These are phyloP conservation scores for Orbilia javanica DNA, from an alignment of 2,329 filamentous ascomycete species.

Conservation along the genomic window DNA sequence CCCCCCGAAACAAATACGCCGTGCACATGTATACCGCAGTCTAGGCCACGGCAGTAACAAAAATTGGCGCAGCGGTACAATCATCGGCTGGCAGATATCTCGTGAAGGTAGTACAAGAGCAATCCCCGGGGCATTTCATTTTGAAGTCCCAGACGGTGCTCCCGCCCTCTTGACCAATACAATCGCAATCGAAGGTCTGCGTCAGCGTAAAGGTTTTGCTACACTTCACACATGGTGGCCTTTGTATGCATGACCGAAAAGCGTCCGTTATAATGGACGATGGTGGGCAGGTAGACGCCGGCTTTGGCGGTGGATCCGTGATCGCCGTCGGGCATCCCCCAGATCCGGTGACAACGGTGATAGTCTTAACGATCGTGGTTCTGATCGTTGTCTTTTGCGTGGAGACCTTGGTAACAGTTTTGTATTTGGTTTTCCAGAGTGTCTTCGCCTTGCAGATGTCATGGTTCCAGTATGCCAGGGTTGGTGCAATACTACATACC, in stretches of 20 bases:
- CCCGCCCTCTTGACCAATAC: background rate
- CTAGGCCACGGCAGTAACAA: slow-evolving; percentile 16
- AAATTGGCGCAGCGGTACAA: slow-evolving; percentile 2
- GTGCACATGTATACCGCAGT: background rate
- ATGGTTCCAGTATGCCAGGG: background rate
- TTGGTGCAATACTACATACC: background rate
- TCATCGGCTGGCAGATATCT: slow-evolving; percentile 3
- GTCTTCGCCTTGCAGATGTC: background rate
- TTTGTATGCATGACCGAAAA: background rate
- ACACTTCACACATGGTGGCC: background rate
- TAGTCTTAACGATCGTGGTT: background rate
- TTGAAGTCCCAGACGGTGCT: background rate
- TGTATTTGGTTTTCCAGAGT: background rate
- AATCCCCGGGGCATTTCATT: slow-evolving; percentile 18
- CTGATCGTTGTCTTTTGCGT: background rate
- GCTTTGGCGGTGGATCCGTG: background rate
- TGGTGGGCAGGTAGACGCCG: slow-evolving; percentile 19
- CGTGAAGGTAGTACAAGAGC: slow-evolving; percentile 21
- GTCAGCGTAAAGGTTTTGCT: background rate
- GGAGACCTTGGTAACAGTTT: background rate
- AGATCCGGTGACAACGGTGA: background rate
- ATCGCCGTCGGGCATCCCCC: too few species aligned
- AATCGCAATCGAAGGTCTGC: background rate
- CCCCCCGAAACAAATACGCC: too few species aligned
- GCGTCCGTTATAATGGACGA: background rate